Evolutionary conservation across 768 basidiomycete genomes (phyloP).

Genomic region (Rhodotorula babjevae): DNA sequence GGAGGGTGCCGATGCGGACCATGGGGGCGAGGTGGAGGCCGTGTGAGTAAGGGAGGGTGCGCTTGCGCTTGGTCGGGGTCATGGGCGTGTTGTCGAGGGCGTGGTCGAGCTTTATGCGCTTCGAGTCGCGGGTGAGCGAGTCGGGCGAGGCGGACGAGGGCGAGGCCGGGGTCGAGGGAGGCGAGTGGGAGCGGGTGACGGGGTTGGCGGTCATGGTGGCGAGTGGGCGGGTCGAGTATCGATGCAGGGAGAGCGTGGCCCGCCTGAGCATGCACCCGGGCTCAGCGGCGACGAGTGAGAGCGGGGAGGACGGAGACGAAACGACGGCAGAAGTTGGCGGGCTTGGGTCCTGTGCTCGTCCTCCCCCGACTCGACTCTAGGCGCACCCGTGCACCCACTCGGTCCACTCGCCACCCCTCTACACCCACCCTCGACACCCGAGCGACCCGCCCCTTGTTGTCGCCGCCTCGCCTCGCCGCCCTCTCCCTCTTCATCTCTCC

Average conservation of each 20-base stretch:
- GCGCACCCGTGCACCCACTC: no score
- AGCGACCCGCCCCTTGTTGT: no score
- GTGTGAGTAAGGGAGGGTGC: conserved; percentile 67
- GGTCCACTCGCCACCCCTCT: no score
- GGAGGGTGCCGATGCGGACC: conserved; percentile 54
- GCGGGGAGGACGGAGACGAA: no score
- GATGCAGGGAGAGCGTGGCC: background rate
- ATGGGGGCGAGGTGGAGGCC: conserved; percentile 96
- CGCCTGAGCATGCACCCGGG: background rate
- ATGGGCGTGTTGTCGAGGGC: background rate
- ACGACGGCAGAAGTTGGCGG: no score
- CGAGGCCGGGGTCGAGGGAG: background rate
- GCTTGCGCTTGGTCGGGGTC: conserved; percentile 50
- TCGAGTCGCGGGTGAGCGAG: background rate
- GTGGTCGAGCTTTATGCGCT: background rate
- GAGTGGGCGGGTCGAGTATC: background rate
- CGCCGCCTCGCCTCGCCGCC: no score
- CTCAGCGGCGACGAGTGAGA: no score
- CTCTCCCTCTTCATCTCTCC: background rate
- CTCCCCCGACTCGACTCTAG: no score
- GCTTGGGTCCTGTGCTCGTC: no score
- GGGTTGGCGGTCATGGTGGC: background rate
- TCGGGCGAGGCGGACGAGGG: background rate
- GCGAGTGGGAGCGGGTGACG: conserved; percentile 2
- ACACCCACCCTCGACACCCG: no score